These are phyloP conservation scores for Fusarium sororula DNA, from an alignment of 2,329 filamentous ascomycete species.

Conservation along the genomic window DNA sequence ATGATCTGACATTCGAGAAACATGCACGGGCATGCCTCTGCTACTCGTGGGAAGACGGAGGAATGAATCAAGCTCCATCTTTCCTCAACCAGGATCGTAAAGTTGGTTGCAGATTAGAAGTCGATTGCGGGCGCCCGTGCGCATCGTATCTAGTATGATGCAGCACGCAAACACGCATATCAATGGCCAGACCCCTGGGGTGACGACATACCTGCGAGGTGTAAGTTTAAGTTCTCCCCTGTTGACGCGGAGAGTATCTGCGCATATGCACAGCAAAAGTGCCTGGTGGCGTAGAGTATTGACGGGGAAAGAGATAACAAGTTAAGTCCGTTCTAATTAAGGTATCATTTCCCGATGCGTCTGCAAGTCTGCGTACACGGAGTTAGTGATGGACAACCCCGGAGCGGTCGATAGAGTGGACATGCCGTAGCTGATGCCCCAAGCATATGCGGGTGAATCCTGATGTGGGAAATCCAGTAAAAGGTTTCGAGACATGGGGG, in stretches of 20 bases:
- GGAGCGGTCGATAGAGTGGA: too few relatives aligned
- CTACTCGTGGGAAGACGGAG: too few relatives aligned
- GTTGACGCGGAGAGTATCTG: not conserved
- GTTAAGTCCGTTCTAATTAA: accelerated
- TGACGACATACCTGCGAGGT: accelerated
- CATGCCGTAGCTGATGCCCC: too few relatives aligned
- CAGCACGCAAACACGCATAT: too few relatives aligned
- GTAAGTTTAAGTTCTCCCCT: accelerated
- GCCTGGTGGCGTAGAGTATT: accelerated
- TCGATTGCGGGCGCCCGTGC: too few relatives aligned
- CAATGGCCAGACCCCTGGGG: not conserved
- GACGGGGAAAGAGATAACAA: accelerated
- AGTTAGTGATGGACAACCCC: not conserved
- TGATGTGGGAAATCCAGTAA: not conserved
- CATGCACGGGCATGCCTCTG: too few relatives aligned
- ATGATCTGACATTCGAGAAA: too few relatives aligned
- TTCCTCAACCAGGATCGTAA: too few relatives aligned
- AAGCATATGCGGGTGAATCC: not conserved
- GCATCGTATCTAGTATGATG: too few relatives aligned
- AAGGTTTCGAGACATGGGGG: too few relatives aligned
- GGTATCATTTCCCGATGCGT: accelerated
- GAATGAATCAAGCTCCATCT: too few relatives aligned
- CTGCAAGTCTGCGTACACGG: not conserved
- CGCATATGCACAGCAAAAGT: not conserved
- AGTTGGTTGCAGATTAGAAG: too few relatives aligned